Conservation (phyloP, 176 grass and related monocot genomes). For the Pontederia crassipes region DNA sequence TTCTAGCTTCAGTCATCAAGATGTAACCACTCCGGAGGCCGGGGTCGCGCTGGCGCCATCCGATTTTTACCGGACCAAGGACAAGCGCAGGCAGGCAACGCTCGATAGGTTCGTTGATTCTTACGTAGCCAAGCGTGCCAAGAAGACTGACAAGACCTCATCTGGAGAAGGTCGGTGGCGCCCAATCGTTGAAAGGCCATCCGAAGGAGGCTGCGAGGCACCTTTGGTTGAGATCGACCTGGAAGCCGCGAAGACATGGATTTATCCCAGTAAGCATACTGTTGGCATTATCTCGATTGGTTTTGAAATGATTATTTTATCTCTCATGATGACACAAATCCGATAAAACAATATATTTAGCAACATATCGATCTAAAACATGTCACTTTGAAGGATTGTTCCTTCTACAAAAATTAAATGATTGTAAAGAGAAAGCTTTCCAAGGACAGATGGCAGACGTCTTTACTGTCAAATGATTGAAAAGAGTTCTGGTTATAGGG, state of each 20-base stretch:
- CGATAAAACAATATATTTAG: neutral
- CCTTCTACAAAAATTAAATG: no score
- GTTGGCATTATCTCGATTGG: neutral
- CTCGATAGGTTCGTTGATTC: constrained; percentile 55
- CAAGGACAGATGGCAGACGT: no score
- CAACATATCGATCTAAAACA: neutral
- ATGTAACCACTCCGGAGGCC: neutral
- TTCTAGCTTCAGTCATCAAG: constrained; percentile 16
- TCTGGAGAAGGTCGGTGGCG: neutral
- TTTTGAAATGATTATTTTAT: neutral
- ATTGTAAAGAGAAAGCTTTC: no score
- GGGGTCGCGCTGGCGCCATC: neutral
- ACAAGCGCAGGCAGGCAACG: constrained; percentile 43
- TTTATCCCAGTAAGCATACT: constrained; percentile 58
- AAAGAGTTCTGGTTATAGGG: no score
- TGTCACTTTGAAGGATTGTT: no score
- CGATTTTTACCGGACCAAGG: constrained; percentile 4
- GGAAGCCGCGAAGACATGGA: constrained; percentile 70
- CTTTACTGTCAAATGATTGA: no score
- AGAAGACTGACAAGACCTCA: constrained; percentile 20
- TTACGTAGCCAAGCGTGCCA: constrained; percentile 28
- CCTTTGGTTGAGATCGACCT: constrained; percentile 37
- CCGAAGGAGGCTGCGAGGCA: constrained; percentile 5
- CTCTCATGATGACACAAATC: neutral
- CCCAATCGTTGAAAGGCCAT: constrained; percentile 9